These are phyloP conservation scores for Soucietia sequanensis DNA, from an alignment of 805 yeast genomes.

Conservation along the genomic window DNA sequence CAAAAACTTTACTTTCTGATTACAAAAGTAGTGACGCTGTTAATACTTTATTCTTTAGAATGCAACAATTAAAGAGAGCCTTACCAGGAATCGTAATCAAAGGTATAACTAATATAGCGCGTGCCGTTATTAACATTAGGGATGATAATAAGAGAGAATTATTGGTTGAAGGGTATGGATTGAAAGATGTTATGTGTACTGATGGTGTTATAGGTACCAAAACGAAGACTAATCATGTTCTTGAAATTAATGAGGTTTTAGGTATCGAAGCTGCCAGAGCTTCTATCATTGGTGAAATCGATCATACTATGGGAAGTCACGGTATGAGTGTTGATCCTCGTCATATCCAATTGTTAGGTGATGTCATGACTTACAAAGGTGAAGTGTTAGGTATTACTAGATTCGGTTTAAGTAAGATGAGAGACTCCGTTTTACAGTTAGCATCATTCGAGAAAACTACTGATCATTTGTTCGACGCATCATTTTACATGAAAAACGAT, in stretches of 20 bases:
- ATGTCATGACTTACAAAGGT: conserved; percentile 98
- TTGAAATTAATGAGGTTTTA: conserved; percentile 83
- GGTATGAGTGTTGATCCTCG: conserved; percentile 99
- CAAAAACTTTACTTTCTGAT: conserved; percentile 35
- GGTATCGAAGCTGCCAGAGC: conserved; percentile 98
- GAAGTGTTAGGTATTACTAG: conserved; percentile 97
- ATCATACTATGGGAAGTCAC: conserved; percentile 96
- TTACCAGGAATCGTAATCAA: conserved; percentile 88
- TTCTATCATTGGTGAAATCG: conserved; percentile 90
- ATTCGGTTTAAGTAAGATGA: conserved; percentile 96
- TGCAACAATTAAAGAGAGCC: conserved; percentile 84
- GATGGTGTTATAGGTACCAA: conserved; percentile 91
- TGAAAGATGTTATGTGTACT: conserved; percentile 94
- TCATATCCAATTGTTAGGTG: conserved; percentile 95
- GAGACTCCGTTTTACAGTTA: conserved; percentile 94
- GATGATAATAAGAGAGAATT: conserved; percentile 86
- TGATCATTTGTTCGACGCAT: conserved; percentile 96
- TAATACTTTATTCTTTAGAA: conserved; percentile 72
- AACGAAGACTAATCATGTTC: conserved; percentile 87
- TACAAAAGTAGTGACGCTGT: conserved; percentile 29
- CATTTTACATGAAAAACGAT: conserved; percentile 96
- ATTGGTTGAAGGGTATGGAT: conserved; percentile 96
- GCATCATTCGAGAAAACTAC: conserved; percentile 98
- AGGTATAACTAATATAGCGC: conserved; percentile 85
- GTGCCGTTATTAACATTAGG: conserved; percentile 94